Conservation (phyloP, 2,329 filamentous ascomycete genomes). For the Cladosporium sp. region DNA sequence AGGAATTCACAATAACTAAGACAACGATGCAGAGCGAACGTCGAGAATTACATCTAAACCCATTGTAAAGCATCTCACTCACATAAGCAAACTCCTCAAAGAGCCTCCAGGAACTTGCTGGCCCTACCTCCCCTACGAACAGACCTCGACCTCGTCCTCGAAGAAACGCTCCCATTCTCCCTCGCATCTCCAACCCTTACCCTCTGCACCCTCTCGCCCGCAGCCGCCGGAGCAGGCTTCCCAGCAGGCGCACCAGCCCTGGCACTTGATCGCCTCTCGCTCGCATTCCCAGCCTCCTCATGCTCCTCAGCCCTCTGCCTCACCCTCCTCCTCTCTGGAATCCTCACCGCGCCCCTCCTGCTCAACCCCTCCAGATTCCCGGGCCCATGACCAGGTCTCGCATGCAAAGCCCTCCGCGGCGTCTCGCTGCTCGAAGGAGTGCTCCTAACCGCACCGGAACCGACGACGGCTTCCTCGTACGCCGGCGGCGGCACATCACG, state of each 20-base stretch:
- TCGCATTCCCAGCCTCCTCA: not conserved
- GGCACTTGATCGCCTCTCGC: not conserved
- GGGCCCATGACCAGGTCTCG: not conserved
- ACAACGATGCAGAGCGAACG: not conserved
- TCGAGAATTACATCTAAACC: not conserved
- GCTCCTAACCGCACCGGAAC: not conserved
- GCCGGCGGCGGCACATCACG: not conserved
- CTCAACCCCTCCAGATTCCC: not conserved
- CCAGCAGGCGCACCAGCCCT: not conserved
- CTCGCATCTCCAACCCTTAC: not conserved
- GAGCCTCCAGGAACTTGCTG: not conserved
- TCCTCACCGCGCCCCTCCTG: not conserved
- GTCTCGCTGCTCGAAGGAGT: not conserved
- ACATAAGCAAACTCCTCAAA: not conserved
- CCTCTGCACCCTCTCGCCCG: conserved; percentile 1
- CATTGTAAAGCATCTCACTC: not conserved
- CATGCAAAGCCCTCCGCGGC: not conserved
- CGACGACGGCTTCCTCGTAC: not conserved
- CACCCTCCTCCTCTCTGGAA: not conserved
- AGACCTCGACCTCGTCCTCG: conserved; percentile 12
- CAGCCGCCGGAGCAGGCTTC: not conserved
- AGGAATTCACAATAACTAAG: not conserved
- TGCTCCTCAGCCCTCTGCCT: not conserved
- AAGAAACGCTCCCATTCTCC: not conserved
- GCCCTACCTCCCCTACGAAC: not conserved